Conservation (phyloP, 345 rosid species). For the Diplotaxis tenuifolia region DNA sequence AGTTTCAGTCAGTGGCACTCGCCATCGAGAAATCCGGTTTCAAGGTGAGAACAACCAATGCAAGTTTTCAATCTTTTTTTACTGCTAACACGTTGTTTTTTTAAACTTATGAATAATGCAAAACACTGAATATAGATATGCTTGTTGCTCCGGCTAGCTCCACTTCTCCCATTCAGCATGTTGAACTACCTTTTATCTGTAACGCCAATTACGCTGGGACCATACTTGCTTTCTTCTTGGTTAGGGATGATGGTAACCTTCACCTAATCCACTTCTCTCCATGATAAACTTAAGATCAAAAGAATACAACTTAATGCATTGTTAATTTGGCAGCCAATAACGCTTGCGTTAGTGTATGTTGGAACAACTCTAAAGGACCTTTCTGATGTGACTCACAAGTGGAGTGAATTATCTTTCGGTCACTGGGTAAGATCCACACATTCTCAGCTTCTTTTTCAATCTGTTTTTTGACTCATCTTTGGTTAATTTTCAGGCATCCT, state of each 20-base stretch:
- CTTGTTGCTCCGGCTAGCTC: constrained; percentile 95
- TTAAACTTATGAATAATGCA: constrained; percentile 17
- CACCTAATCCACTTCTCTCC: constrained; percentile 1
- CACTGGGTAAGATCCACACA: constrained; percentile 71
- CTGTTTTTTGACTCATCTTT: constrained; percentile 5
- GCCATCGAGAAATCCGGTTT: constrained; percentile 88
- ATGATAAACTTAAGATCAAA: background rate
- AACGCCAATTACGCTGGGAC: constrained; percentile 75
- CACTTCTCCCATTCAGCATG: constrained; percentile 89
- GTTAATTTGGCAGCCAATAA: constrained; percentile 73
- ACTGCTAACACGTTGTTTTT: background rate
- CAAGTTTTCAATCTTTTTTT: background rate
- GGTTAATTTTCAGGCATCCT: constrained; percentile 54
- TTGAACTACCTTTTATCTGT: constrained; percentile 94
- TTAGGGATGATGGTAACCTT: constrained; percentile 90
- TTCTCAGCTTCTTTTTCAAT: background rate
- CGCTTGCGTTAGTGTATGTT: constrained; percentile 77
- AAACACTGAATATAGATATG: constrained; percentile 59
- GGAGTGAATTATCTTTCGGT: constrained; percentile 80
- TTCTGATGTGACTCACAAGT: constrained; percentile 97
- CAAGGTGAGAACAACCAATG: constrained; percentile 51
- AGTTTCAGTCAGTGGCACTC: constrained; percentile 78
- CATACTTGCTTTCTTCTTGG: constrained; percentile 96
- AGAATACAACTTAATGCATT: constrained; percentile 15
- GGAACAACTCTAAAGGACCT: constrained; percentile 98